phyloP scores from a whole-genome alignment of 176 grass and related monocot genomes.

The Musa schizocarpa region DNA sequence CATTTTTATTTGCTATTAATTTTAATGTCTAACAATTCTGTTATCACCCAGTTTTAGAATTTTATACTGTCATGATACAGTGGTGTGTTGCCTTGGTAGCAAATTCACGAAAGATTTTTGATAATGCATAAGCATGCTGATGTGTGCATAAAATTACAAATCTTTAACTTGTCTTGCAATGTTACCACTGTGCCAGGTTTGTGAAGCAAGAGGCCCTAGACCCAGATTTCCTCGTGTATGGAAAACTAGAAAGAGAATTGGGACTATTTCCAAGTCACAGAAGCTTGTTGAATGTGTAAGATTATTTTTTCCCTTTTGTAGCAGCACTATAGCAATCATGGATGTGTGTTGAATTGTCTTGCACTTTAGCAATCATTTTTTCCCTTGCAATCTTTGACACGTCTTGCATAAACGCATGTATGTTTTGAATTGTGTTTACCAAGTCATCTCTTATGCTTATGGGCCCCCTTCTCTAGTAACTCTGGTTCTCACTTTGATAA shows the following conservation, averaged over 20 bases:
- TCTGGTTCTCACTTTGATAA: too few relatives aligned
- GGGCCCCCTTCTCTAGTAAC: too few relatives aligned
- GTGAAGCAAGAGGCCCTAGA: conserved; percentile 70
- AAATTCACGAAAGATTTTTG: background rate
- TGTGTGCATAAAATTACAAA: background rate
- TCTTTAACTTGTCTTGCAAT: background rate
- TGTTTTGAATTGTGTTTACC: too few relatives aligned
- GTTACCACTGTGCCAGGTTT: conserved; percentile 39
- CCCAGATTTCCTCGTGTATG: conserved; percentile 82
- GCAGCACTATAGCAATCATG: too few relatives aligned
- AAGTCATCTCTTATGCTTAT: too few relatives aligned
- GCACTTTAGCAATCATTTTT: too few relatives aligned
- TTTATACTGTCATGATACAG: background rate
- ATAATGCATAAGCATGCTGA: background rate
- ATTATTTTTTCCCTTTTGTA: background rate
- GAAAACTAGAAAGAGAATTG: conserved; percentile 68
- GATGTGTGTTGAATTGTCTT: too few relatives aligned
- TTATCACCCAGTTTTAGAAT: background rate
- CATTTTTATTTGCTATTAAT: background rate
- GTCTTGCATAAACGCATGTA: too few relatives aligned
- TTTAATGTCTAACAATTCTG: too few relatives aligned
- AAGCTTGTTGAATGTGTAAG: conserved; percentile 92
- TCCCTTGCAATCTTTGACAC: too few relatives aligned
- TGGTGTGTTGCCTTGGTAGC: background rate
- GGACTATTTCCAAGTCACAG: conserved; percentile 82